These are phyloP conservation scores for Fusarium tanahbumbuense DNA, from an alignment of 2,329 filamentous ascomycete species.

Conservation along the genomic window DNA sequence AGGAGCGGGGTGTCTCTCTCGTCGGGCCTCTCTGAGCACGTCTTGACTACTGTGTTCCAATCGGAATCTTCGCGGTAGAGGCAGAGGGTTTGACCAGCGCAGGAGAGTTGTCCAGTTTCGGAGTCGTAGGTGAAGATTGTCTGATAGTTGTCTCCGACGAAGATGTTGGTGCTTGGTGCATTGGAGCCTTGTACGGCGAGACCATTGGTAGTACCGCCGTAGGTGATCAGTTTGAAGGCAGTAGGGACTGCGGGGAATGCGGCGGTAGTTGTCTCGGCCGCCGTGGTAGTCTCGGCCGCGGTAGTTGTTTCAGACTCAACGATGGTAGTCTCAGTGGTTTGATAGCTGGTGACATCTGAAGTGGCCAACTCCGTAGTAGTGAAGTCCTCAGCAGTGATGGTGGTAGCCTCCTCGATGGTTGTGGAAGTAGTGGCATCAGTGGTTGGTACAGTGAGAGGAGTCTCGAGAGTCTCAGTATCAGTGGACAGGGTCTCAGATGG, in stretches of 20 bases:
- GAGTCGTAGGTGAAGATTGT: too few species aligned
- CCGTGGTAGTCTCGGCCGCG: background rate
- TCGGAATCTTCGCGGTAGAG: background rate
- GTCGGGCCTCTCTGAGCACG: background rate
- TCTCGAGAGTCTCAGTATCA: background rate
- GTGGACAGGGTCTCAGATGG: background rate
- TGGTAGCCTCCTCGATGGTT: background rate
- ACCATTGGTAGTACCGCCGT: background rate
- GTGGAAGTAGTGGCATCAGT: background rate
- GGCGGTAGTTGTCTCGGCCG: background rate
- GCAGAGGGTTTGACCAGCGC: background rate
- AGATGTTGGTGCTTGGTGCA: too few species aligned
- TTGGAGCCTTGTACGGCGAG: too few species aligned
- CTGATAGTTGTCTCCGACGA: too few species aligned
- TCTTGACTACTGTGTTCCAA: background rate
- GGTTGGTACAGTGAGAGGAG: background rate
- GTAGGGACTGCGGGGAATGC: too few species aligned
- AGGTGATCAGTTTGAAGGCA: background rate
- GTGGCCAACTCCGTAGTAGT: background rate
- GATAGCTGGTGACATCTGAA: background rate
- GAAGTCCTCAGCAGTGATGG: background rate
- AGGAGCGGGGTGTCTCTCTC: background rate
- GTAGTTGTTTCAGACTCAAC: fast-evolving
- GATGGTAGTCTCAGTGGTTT: background rate
- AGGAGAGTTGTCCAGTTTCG: too few species aligned